These are phyloP conservation scores for Polytolypa hystricis DNA, from an alignment of 2,329 filamentous ascomycete genomes.

Conservation along the genomic window DNA sequence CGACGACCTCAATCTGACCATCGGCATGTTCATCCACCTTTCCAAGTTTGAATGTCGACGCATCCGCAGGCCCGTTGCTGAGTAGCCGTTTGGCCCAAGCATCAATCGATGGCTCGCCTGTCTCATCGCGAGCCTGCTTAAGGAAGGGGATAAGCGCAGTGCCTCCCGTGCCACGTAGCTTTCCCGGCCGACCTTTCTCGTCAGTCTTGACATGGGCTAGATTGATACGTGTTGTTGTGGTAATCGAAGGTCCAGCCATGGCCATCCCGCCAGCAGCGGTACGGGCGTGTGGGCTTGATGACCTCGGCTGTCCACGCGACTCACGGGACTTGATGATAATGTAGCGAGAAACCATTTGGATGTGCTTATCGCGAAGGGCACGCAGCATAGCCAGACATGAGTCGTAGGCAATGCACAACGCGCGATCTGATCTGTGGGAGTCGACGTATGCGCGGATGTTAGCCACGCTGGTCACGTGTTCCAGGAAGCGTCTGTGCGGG, in stretches of 20 bases:
- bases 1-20: slow-evolving; percentile 49
- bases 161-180: slow-evolving; percentile 80
- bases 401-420: slow-evolving; percentile 73
- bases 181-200: slow-evolving; percentile 28
- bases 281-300: slow-evolving; percentile 41
- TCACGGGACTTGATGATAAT: slow-evolving; percentile 82
- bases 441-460: slow-evolving; percentile 83
- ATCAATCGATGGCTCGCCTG: slow-evolving; percentile 76
- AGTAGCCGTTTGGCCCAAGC: slow-evolving; percentile 50
- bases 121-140: slow-evolving; percentile 94
- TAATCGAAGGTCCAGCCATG: slow-evolving; percentile 15
- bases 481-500: slow-evolving; percentile 76
- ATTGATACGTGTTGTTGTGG: slow-evolving; percentile 36
- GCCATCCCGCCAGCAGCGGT: slow-evolving; percentile 20
- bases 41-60: slow-evolving; percentile 34
- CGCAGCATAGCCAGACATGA: slow-evolving; percentile 74
- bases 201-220: slow-evolving; percentile 12
- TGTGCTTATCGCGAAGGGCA: slow-evolving; percentile 80
- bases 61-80: slow-evolving; percentile 37
- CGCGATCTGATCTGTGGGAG: slow-evolving; percentile 46
- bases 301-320: slow-evolving; percentile 52
- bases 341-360: slow-evolving; percentile 90
- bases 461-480: slow-evolving; percentile 64
- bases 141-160: slow-evolving; percentile 91
- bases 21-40: slow-evolving; percentile 44